Base-by-base conservation (phyloP, 176 grass and related monocot species). In the Ananas comosus region DNA sequence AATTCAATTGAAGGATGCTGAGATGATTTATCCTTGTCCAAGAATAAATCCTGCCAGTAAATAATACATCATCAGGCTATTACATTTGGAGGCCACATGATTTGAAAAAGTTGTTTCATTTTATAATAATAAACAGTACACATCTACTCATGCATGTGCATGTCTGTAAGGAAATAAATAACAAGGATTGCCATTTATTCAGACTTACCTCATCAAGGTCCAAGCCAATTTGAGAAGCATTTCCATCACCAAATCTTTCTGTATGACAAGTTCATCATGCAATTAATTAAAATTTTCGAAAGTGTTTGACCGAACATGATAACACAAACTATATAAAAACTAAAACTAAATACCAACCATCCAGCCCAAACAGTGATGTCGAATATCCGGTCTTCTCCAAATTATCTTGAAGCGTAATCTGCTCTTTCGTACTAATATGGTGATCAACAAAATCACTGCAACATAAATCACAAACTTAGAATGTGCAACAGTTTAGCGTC, bases 161-260 rank as follows among this genome's bases (percentile, higher is more conserved):
- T 23, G 21, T 50, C 9, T 64, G 54, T 16, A 21, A 24, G 13
- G 10, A 65, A 33, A 52, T 18, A 61, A 18, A 7, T 16, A 10
- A 16, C 61, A 74, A 8, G 42, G n/a, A 29, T 3, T 24, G 7
- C 48, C 17, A 68, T 19, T 49, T 22, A 17, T n/a, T 13, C 13
- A 16, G 4, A 67, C 21, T 72, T 88, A 99, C 95, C 90, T 99
- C 95, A 57, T 99, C 95, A 67, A 99, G 82, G 79, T 99, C 95
- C 69, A 99, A 81, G 54, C 95, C 87, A 82, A 99, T 83, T 74
- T 99, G 95, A 49, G 90, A 99, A 76, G 87, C 88, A 91, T 72
- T 88, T 67, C 87, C 95, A 94, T 99, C 95, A 78, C 90, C 95
- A 86, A 99, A 99, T 74, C 90, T 86, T 79, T 99, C 95, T 99